Base-by-base conservation (phyloP, 495 filamentous ascomycete genomes). In the Xylaria curta region DNA sequence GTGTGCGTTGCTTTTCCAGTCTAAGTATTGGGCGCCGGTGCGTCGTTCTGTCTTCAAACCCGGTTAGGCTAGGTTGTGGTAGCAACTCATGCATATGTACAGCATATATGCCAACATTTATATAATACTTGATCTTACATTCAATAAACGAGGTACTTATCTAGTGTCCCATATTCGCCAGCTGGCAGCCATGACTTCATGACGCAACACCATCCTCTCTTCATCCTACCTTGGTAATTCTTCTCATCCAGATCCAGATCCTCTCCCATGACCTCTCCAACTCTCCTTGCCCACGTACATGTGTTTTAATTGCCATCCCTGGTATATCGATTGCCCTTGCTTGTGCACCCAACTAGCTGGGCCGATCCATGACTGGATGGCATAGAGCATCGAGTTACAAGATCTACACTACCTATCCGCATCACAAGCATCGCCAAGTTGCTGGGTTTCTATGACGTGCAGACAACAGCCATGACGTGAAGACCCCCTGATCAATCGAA, bases 271-370 rank as follows among this genome's bases (percentile, higher is more conserved):
- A 36, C 31, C 24, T 44, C 60, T 26, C 26, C 49, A 68, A 65
- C 62, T 69, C 59, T 69, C 26, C 62, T 71, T 42, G 40, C n/a
- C 56, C 63, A 53, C 15, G n/a, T 46, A 46, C 69, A 59, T 42
- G 38, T 13, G 60, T 19, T 47, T 26, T 53, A 36, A 36, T 36
- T 15, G n/a, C 4, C 36, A 56, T 44, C 49, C 65, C 33, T 56
- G 49, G 65, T 44, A 56, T 42, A 67, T 67, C 17, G 65, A 66
- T 38, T 31, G 2, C n/a, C 33, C 33, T 28, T 40, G 36, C 4
- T n/a, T 67, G 31, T 44, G 8, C 17, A 9, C 19, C 63, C 63
- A 67, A 56, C 33, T 1, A 19, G 49, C 49, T 56, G 65, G 65
- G 49, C 36, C 65, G 19, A n/a, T 8, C 36, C n/a, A 51, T 36